Conservation (phyloP, 2,329 filamentous ascomycete species). For the Pyricularia grisea region DNA sequence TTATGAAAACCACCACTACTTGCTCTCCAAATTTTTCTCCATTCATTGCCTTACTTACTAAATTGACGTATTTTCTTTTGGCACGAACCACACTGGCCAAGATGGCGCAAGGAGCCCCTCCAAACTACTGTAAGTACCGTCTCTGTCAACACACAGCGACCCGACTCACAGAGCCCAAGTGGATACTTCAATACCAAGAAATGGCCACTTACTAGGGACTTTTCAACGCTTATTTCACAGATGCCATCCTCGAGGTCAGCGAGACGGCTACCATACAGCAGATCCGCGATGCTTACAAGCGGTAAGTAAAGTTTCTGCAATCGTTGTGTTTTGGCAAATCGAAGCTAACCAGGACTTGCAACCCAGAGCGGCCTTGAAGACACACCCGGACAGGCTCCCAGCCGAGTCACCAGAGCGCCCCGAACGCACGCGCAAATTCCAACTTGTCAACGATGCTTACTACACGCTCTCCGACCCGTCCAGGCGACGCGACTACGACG, state of each 20-base stretch:
- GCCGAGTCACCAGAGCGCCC: constrained; percentile 74
- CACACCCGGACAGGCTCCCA: constrained; percentile 86
- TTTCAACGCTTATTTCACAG: constrained; percentile 28
- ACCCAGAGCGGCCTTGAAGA: constrained; percentile 72
- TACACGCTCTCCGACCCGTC: constrained; percentile 63
- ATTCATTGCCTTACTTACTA: not conserved
- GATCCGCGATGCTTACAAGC: constrained; percentile 91
- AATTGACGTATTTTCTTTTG: not conserved
- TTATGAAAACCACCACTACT: not conserved
- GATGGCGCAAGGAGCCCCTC: constrained; percentile 31
- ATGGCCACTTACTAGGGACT: not conserved
- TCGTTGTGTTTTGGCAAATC: not conserved
- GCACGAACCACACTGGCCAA: constrained; percentile 8
- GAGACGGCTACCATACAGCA: constrained; percentile 71
- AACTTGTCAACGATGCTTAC: constrained; percentile 35
- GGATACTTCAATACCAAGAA: not conserved
- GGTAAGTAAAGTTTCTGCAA: constrained; percentile 32
- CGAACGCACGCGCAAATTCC: constrained; percentile 58
- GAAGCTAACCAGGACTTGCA: not conserved
- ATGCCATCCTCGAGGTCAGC: constrained; percentile 64
- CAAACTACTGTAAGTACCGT: constrained; percentile 46
- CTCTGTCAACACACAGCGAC: not conserved
- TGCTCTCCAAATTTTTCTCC: not conserved
- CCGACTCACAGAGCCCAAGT: not conserved
- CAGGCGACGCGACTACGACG: constrained; percentile 77